Base-by-base conservation (phyloP, 345 rosid genomes). In the Clarkia xantiana region DNA sequence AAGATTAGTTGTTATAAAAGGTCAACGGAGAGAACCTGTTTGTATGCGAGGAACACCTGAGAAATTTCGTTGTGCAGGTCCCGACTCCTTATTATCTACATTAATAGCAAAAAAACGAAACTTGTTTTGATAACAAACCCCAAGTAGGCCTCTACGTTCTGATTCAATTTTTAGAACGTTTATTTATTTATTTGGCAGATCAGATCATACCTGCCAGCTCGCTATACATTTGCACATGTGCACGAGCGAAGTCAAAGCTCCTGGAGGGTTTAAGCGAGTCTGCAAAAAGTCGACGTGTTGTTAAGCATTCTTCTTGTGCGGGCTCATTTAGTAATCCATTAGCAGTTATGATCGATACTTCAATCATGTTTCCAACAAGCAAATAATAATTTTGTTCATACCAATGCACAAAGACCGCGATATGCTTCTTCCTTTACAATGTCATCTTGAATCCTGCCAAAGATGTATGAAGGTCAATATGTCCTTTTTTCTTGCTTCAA, bases 401-500 rank as follows among this genome's bases (percentile, higher is more conserved):
- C 97, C 84, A 86, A 73, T 48, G 97, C 96, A 73, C 96, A 90
- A 23, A 90, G 77, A 65, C 97, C 97, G 48, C 79, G 74, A 63
- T 86, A 90, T 10, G 97, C 96, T 74, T 90, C 97, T 63, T 90
- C 97, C 71, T 90, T 90, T 70, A 86, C 97, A 63, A 76, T 63
- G 65, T 83, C 96, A 76, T 90, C 97, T 29, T 83, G 94, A 65
- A 86, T 83, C 78, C 97, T 90, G 76, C 53, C 62, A 67, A 18
- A 40, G 10, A 14, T 44, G 2, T 29, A 29, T 29, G 9, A 29
- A 29, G 36, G 36, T 29, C 36, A 29, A 29, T 7, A 29, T 29
- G 9, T 29, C 36, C 0, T 1, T 29, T 29, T 29, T 7, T 29
- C 8, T 29, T 7, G 36, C 36, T 29, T 29, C 36, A 29, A 29